Base-by-base conservation (phyloP, 208 protist genomes). In the Crithidia sp. region DNA sequence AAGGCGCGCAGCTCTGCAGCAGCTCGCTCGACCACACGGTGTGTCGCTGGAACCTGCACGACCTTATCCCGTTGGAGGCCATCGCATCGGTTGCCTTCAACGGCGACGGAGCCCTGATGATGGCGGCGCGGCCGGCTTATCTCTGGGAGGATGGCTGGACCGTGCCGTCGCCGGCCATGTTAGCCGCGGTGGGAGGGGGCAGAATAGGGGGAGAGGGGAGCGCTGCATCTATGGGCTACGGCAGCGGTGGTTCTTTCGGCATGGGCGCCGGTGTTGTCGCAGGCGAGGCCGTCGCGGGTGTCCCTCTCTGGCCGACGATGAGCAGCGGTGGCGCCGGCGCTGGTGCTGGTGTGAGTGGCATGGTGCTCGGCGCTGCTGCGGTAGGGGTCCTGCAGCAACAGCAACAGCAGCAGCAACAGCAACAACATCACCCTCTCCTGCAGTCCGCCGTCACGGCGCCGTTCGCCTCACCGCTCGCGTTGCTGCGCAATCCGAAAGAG, bases 11-110 rank as follows among this genome's bases (percentile, higher is more conserved):
- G 43, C 60, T 89, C 36, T 71, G 49, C 50, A 78, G 72, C 61
- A 55, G 49, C 61, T 69, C 69, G 36, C 82, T 84, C 37, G 84
- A 89, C 73, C 76, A 86, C 71, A 61, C 61, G n/a, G 54, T 89
- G 47, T 76, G 70, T 17, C 74, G 80, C n/a, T 89, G 84, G 84
- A 66, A 79, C 70, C 62, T 86, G 55, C 53, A 47, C 45, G 71
- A 80, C 41, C 45, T 86, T 2, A 61, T 89, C 5, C 57, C 43
- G 4, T 0, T 56, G 2, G 36, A n/a, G n/a, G 67, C 64, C 43
- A 52, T 54, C 39, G 37, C 63, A 36, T 61, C 70, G 70, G 72
- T n/a, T 56, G 54, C 59, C 58, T 3, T 79, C 64, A 16, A 60
- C 60, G 67, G 62, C 19, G 45, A 71, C 8, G 59, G 40, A 5